A percentile compares a stretch with the other conserved stretches of the same genome.
Conservation (phyloP, 352 stramenopile species). For the Phytopythium mirpurense region DNA sequence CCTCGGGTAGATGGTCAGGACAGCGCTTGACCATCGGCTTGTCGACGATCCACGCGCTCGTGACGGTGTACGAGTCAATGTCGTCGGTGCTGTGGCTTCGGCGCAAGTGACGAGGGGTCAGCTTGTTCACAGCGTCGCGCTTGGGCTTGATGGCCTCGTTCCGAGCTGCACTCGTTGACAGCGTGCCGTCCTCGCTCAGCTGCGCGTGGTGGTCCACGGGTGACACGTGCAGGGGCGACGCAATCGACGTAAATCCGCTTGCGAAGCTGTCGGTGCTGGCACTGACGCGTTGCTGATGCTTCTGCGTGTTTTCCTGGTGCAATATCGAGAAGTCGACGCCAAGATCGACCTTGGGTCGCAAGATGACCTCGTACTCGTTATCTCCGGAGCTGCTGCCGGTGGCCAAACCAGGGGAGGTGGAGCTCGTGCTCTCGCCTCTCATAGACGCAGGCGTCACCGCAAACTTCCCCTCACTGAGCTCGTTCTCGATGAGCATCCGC, state of each 20-base stretch:
- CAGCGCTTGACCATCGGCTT: conserved; percentile 43
- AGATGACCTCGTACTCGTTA: conserved; percentile 51
- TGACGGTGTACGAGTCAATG: conserved; percentile 28
- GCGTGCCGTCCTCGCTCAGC: conserved; percentile 39
- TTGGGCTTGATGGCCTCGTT: neutral
- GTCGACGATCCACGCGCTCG: conserved; percentile 41
- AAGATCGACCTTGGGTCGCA: conserved; percentile 44
- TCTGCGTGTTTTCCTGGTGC: conserved; percentile 37
- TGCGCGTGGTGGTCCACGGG: conserved; percentile 23
- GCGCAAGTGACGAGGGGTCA: conserved; percentile 10
- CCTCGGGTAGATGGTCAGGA: conserved; percentile 17
- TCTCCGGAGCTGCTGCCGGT: neutral
- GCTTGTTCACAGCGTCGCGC: neutral
- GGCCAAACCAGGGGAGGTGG: neutral
- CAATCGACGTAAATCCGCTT: conserved; percentile 28
- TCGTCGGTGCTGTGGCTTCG: conserved; percentile 64
- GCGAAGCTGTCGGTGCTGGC: neutral
- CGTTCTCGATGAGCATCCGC: conserved; percentile 67
- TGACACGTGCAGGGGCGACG: conserved; percentile 25
- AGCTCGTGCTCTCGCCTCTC: conserved; percentile 9
- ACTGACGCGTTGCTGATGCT: neutral
- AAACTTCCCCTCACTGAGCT: conserved; percentile 29
- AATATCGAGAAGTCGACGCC: conserved; percentile 51
- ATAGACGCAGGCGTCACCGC: neutral
- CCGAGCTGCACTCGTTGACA: neutral